Conservation (phyloP, 805 yeast genomes). For the Wickerhamiella vanderwaltii region DNA sequence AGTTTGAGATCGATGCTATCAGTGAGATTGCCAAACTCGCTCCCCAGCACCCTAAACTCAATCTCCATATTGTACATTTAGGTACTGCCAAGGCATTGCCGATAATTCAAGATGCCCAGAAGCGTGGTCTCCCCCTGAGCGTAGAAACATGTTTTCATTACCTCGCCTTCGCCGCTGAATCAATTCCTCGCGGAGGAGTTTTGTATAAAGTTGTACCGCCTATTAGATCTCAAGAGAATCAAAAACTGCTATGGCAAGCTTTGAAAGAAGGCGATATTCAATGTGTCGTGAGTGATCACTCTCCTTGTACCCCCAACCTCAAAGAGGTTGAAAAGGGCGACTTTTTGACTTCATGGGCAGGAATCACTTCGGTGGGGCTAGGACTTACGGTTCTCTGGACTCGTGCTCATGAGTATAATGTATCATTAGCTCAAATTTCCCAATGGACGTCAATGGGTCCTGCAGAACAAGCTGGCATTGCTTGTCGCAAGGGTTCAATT, state of each 20-base stretch:
- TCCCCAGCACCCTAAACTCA: conserved; percentile 29
- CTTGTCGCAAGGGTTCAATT: conserved; percentile 59
- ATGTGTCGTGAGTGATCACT: conserved; percentile 88
- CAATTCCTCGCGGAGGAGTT: conserved; percentile 64
- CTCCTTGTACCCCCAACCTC: conserved; percentile 89
- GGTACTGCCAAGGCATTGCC: conserved; percentile 81
- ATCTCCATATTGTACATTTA: conserved; percentile 77
- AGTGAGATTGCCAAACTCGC: conserved; percentile 56
- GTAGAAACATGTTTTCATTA: conserved; percentile 96
- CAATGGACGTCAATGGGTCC: conserved; percentile 77
- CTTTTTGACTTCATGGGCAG: conserved; percentile 93
- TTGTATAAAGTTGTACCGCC: conserved; percentile 95
- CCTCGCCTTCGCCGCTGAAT: conserved; percentile 63
- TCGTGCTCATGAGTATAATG: conserved; percentile 38
- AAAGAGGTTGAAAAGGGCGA: conserved; percentile 76
- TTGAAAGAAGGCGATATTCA: conserved; percentile 51
- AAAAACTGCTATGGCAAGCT: conserved; percentile 68
- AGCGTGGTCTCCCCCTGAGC: conserved; percentile 34
- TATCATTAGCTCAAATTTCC: conserved; percentile 49
- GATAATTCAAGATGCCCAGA: conserved; percentile 50
- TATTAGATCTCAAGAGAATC: conserved; percentile 62
- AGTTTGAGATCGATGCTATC: conserved; percentile 77
- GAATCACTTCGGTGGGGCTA: conserved; percentile 83
- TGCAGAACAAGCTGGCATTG: conserved; percentile 71
- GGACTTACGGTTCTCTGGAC: conserved; percentile 77